phyloP scores from a whole-genome alignment of 441 rosid species.

The Gossypium schwendimanii region DNA sequence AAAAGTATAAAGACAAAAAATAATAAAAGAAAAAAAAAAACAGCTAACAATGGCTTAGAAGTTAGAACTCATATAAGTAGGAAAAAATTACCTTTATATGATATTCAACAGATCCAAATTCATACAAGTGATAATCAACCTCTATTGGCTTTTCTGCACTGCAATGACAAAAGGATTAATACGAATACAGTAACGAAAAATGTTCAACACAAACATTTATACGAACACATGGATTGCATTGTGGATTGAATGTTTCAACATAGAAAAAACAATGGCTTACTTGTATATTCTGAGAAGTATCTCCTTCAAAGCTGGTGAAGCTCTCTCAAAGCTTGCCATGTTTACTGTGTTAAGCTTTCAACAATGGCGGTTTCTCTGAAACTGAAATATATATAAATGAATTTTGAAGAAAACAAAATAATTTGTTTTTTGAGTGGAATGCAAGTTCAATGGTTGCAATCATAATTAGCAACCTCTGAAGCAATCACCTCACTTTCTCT shows the following conservation, averaged over 20 bases:
- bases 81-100: conserved; percentile 50
- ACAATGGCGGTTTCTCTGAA: neutral
- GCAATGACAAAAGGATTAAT: conserved; percentile 16
- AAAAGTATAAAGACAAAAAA: too few relatives aligned
- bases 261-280: conserved; percentile 26
- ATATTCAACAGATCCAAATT: conserved; percentile 78
- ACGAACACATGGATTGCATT: neutral
- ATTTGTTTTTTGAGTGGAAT: conserved; percentile 21
- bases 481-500: conserved; percentile 33
- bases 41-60: too few relatives aligned
- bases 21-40: too few relatives aligned
- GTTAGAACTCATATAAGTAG: too few relatives aligned
- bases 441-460: conserved; percentile 30
- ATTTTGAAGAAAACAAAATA: conserved; percentile 6
- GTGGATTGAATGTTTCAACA: neutral
- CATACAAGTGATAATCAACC: conserved; percentile 68
- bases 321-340: conserved; percentile 61
- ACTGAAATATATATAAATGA: neutral
- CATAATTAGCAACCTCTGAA: conserved; percentile 37
- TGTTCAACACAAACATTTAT: neutral
- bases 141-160: conserved; percentile 57
- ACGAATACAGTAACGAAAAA: neutral
- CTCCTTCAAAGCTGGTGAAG: conserved; percentile 63
- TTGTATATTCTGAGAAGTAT: conserved; percentile 50
- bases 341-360: neutral